phyloP scores from a whole-genome alignment of 2,329 filamentous ascomycete genomes.

The Emergomyces orientalis region DNA sequence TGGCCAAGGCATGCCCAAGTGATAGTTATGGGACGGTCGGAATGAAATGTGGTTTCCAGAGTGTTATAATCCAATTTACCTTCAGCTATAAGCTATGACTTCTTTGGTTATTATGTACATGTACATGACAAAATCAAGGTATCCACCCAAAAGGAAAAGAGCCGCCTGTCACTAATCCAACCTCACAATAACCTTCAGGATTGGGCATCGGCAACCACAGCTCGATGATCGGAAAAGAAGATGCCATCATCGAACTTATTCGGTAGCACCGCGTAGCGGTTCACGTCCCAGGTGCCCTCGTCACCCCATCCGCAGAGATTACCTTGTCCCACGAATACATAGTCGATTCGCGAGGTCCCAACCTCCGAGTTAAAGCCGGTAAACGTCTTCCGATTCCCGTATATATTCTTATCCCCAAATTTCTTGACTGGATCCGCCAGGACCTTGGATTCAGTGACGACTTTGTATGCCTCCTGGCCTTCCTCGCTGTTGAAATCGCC shows the following conservation, averaged over 20 bases:
- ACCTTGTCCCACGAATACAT: conserved; percentile 39
- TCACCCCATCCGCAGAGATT: background rate
- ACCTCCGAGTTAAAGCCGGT: conserved; percentile 32
- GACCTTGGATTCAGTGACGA: background rate
- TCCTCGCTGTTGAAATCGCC: conserved; percentile 50
- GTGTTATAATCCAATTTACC: background rate
- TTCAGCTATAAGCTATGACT: background rate
- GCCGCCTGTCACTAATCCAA: background rate
- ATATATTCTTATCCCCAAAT: background rate
- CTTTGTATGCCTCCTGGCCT: conserved; percentile 42
- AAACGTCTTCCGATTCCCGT: conserved; percentile 25
- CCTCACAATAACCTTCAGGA: background rate
- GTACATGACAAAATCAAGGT: background rate
- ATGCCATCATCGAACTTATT: conserved; percentile 49
- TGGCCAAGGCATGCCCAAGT: background rate
- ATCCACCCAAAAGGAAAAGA: background rate
- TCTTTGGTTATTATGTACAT: background rate
- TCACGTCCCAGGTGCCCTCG: conserved; percentile 31
- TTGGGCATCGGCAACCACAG: conserved; percentile 44
- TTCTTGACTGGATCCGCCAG: background rate
- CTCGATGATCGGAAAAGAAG: conserved; percentile 48
- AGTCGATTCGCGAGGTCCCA: conserved; percentile 42
- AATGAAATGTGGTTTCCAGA: background rate
- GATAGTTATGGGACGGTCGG: background rate
- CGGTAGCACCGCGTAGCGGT: conserved; percentile 43